Evolutionary conservation across 495 filamentous ascomycete species (phyloP).

Genomic region (Parmelia sp.): DNA sequence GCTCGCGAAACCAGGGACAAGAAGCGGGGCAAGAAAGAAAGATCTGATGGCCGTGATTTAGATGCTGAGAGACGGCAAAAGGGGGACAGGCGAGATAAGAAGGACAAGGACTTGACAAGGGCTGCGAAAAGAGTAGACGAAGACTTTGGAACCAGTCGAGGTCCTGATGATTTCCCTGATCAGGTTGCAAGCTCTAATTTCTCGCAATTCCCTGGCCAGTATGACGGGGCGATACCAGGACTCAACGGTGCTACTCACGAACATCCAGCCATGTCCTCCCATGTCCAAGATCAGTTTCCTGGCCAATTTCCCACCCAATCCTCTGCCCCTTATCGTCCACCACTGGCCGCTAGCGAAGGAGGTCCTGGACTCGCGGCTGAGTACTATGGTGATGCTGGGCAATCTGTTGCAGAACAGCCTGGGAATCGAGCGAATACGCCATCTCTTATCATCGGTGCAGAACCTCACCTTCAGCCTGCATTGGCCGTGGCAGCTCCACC

Average conservation of each 20-base stretch:
- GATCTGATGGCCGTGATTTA: conserved; percentile 35
- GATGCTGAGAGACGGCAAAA: conserved; percentile 28
- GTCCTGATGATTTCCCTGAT: conserved; percentile 33
- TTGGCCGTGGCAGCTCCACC: conserved; percentile 43
- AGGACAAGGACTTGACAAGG: conserved; percentile 23
- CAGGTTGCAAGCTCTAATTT: conserved; percentile 35
- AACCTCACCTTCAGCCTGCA: conserved; percentile 46
- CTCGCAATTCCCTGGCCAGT: conserved; percentile 42
- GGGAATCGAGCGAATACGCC: conserved; percentile 51
- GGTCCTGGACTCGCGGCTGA: conserved; percentile 54
- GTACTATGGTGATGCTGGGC: conserved; percentile 60
- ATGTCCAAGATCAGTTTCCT: conserved; percentile 54
- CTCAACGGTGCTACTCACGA: conserved; percentile 21
- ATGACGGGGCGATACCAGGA: conserved; percentile 29
- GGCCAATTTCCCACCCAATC: conserved; percentile 46
- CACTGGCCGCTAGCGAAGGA: conserved; percentile 38
- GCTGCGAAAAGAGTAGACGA: conserved; percentile 11
- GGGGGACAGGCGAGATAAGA: conserved; percentile 27
- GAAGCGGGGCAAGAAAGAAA: conserved; percentile 27
- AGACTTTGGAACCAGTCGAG: conserved; percentile 15
- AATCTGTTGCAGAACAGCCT: conserved; percentile 56
- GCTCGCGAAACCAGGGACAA: conserved; percentile 16
- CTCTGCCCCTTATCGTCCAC: conserved; percentile 46
- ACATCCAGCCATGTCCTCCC: conserved; percentile 40
- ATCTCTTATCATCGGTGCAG: conserved; percentile 45